phyloP scores from a whole-genome alignment of 768 basidiomycete species.

The Boletus tomentosulus region DNA sequence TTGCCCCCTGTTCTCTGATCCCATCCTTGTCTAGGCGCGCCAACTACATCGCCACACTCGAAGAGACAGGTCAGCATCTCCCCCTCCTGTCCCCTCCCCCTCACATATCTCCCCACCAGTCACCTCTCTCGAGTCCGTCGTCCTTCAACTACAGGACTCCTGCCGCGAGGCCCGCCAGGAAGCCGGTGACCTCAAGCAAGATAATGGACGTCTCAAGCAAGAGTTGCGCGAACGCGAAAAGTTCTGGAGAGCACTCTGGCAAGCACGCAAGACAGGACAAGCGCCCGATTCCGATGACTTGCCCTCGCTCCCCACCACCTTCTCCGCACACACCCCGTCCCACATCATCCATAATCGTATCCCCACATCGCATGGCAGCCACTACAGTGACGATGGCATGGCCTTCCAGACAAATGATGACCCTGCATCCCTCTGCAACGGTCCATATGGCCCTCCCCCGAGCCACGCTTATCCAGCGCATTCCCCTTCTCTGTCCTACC shows the following conservation, averaged over 20 bases:
- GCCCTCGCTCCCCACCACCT: slow-evolving; percentile 45
- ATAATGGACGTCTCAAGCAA: slow-evolving; percentile 60
- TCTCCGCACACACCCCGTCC: slow-evolving; percentile 33
- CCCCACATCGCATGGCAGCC: slow-evolving; percentile 35
- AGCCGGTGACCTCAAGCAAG: slow-evolving; percentile 56
- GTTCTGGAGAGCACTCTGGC: slow-evolving; percentile 67
- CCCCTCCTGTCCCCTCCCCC: background rate
- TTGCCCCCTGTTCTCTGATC: slow-evolving; percentile 19
- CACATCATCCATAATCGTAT: slow-evolving; percentile 33
- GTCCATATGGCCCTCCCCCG: slow-evolving; percentile 41
- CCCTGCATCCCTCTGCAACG: slow-evolving; percentile 38
- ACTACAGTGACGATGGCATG: slow-evolving; percentile 39
- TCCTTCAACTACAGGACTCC: slow-evolving; percentile 78
- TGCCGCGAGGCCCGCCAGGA: slow-evolving; percentile 65
- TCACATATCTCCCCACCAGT: slow-evolving; percentile 40
- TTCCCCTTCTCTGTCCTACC: slow-evolving; percentile 44
- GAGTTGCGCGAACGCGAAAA: slow-evolving; percentile 71
- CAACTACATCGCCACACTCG: slow-evolving; percentile 84
- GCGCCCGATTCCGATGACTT: slow-evolving; percentile 50
- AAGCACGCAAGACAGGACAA: slow-evolving; percentile 56
- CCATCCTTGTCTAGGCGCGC: slow-evolving; percentile 44
- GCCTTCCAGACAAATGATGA: slow-evolving; percentile 50
- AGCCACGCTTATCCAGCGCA: slow-evolving; percentile 41
- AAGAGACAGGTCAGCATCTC: slow-evolving; percentile 59
- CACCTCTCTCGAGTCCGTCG: slow-evolving; percentile 80